Conservation (phyloP, 2,329 filamentous ascomycete genomes). For the Emericellopsis cladophorae region DNA sequence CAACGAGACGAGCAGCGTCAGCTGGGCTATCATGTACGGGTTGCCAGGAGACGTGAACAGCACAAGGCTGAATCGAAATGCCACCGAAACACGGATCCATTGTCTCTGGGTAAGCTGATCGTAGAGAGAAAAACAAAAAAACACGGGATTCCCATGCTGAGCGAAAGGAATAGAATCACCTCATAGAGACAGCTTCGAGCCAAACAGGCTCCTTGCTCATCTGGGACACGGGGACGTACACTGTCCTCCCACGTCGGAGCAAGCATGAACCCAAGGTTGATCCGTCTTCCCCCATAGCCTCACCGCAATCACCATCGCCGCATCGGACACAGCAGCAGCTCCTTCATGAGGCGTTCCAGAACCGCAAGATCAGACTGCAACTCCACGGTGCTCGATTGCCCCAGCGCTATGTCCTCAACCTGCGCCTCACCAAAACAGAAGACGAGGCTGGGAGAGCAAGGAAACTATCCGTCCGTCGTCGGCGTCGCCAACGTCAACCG, state of each 20-base stretch:
- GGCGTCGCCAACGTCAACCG: background rate
- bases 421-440: conserved; percentile 36
- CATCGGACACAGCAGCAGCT: conserved; percentile 28
- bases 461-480: conserved; percentile 1
- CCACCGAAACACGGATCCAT: conserved; percentile 49
- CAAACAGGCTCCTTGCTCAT: conserved; percentile 46
- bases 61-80: conserved; percentile 39
- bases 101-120: conserved; percentile 38
- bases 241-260: conserved; percentile 30
- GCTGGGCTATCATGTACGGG: conserved; percentile 53
- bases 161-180: conserved; percentile 33
- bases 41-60: conserved; percentile 46
- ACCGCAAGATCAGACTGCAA: conserved; percentile 42
- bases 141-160: background rate
- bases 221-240: conserved; percentile 50
- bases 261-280: conserved; percentile 17
- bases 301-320: conserved; percentile 7
- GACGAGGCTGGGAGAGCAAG: conserved; percentile 19
- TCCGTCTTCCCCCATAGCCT: conserved; percentile 14
- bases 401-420: conserved; percentile 35
- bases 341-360: conserved; percentile 36
- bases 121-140: too few species aligned
- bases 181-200: conserved; percentile 43
- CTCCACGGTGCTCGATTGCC: conserved; percentile 43
- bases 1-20: conserved; percentile 51